Evolutionary conservation across 2,329 filamentous ascomycete genomes (phyloP).

Genomic region (Verticillium zaregamsianum): DNA sequence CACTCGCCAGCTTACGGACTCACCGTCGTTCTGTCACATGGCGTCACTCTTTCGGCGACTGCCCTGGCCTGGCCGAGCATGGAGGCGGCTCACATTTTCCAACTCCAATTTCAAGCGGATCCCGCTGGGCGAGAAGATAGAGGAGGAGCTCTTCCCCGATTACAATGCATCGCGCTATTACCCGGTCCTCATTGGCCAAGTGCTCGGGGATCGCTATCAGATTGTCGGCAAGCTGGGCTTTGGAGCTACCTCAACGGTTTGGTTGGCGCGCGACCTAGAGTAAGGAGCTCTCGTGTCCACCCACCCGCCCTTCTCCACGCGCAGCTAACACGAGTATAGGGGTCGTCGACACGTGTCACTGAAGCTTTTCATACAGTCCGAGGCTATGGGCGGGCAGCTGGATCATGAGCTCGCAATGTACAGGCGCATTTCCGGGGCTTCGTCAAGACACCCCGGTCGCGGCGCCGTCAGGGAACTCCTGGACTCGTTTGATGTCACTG

Average conservation of each 20-base stretch:
- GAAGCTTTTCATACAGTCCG: slow-evolving; percentile 23
- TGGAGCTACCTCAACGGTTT: slow-evolving; percentile 36
- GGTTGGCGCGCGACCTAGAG: slow-evolving; percentile 30
- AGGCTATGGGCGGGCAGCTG: slow-evolving; percentile 18
- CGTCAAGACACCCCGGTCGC: slow-evolving; percentile 25
- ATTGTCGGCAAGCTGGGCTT: slow-evolving; percentile 36
- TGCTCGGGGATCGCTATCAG: slow-evolving; percentile 24
- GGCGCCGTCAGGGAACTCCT: slow-evolving; percentile 25
- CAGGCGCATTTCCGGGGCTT: slow-evolving; percentile 25
- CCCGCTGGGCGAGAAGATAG: slow-evolving; percentile 1
- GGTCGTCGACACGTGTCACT: slow-evolving; percentile 25
- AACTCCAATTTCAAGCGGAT: slow-evolving; percentile 11
- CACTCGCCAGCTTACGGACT: background rate
- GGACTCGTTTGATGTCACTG: slow-evolving; percentile 30
- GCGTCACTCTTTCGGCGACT: slow-evolving; percentile 6
- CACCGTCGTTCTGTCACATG: background rate
- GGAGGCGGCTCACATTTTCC: slow-evolving; percentile 12
- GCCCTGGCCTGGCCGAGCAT: slow-evolving; percentile 4
- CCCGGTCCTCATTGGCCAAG: slow-evolving; percentile 17
- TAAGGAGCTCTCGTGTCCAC: slow-evolving; percentile 5
- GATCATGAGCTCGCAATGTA: slow-evolving; percentile 38
- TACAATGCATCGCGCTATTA: slow-evolving; percentile 19
- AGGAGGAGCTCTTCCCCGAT: slow-evolving; percentile 16
- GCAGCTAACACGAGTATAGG: slow-evolving; percentile 8
- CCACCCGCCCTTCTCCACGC: background rate